Conservation (phyloP, 768 basidiomycete species). For the Podaxis rugospora region DNA sequence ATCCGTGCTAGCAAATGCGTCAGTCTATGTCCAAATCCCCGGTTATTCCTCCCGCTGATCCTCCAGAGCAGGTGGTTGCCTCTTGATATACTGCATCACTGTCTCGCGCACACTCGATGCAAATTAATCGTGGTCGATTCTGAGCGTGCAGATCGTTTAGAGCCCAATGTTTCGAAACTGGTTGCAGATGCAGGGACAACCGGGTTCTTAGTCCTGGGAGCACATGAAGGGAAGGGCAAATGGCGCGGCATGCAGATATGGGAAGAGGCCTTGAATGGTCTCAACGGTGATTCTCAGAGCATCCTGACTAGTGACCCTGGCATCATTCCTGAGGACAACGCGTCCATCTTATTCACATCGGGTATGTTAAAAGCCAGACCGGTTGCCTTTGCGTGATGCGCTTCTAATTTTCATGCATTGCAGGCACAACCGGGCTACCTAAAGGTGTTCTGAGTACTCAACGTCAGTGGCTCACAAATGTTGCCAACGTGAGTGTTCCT, state of each 20-base stretch:
- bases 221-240: conserved; percentile 33
- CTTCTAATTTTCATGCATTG: conserved; percentile 1
- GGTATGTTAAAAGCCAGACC: conserved; percentile 25
- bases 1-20: conserved; percentile 44
- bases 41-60: neutral
- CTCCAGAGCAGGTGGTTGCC: conserved; percentile 34
- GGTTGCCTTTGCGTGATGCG: neutral
- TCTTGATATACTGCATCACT: conserved; percentile 35
- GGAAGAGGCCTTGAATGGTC: conserved; percentile 29
- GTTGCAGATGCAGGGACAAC: conserved; percentile 24
- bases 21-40: conserved; percentile 13
- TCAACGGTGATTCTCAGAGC: conserved; percentile 24
- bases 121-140: conserved; percentile 42
- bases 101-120: conserved; percentile 37
- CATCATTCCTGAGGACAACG: conserved; percentile 42
- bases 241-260: conserved; percentile 40
- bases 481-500: conserved; percentile 32
- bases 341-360: conserved; percentile 49
- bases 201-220: conserved; percentile 38
- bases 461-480: conserved; percentile 42
- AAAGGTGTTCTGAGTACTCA: conserved; percentile 54
- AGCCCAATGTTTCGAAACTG: conserved; percentile 22
- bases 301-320: conserved; percentile 27
- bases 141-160: conserved; percentile 39
- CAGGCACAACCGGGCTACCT: conserved; percentile 21